Base-by-base conservation (phyloP, 2,329 filamentous ascomycete genomes). In the Botrytis tulipae region DNA sequence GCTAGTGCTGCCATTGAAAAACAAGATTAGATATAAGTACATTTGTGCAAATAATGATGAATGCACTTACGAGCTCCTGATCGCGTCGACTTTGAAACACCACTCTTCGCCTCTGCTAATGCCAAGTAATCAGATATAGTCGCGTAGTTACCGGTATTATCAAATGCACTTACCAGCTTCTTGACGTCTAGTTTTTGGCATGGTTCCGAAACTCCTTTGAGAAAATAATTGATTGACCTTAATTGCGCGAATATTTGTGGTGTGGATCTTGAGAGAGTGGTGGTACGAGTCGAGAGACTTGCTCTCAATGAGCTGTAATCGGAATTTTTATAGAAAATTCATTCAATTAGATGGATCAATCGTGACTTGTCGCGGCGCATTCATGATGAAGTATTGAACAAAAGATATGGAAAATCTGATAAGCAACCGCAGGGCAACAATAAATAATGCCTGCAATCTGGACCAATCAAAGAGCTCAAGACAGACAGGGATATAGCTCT, bases 351-450 rank as follows among this genome's bases (percentile, higher is more conserved):
- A 63, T 32, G 20, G 5, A 22, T 22, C n/a, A 44, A 32, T 46
- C 44, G 22, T 16, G 12, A 20, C 29, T 16, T 10, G 42, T 22
- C 5, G 62, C 29, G 42, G 14, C 29, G 22, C 29, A 35, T 14
- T 25, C 40, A 32, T 35, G 22, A 20, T 48, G 20, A 35, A 46
- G 20, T 57, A 66, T 44, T 63, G 40, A 66, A 66, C 42, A 35
- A 35, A 48, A 48, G 62, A 66, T 66, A 32, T 46, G 29, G 62
- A 66, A 35, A 66, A 46, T 48, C n/a, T 48, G 62, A 66, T 48
- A 66, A 46, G 40, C n/a, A 29, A 42, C 40, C n/a, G 18, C 40
- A 65, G 61, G 9, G 18, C 46, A 18, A 46, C 40, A 40, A 40
- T 10, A 40, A 67, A 40, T 40, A 18, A 37, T n/a, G 32, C 35